Percentiles rank a stretch among this genome's conserved stretches.
These are phyloP conservation scores for Durotheca rogersii DNA, from an alignment of 495 filamentous ascomycete species.

Conservation along the genomic window DNA sequence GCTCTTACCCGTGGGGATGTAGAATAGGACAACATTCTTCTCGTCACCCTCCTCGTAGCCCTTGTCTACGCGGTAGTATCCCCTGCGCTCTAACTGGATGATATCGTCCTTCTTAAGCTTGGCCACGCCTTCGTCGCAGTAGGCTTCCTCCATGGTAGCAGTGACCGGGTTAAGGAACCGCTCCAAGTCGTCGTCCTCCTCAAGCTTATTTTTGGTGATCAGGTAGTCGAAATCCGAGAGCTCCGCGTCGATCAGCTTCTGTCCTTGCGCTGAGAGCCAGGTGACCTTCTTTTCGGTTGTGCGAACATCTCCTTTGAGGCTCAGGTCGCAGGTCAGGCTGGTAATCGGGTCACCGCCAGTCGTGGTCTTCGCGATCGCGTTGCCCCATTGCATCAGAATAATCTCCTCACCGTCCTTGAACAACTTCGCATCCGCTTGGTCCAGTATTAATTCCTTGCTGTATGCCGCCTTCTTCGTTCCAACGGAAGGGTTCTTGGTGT, in stretches of 20 bases:
- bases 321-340: slow-evolving; percentile 70
- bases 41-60: slow-evolving; percentile 48
- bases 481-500: slow-evolving; percentile 81
- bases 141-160: slow-evolving; percentile 69
- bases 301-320: slow-evolving; percentile 87
- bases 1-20: slow-evolving; percentile 72
- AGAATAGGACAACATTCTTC: slow-evolving; percentile 71
- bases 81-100: slow-evolving; percentile 91
- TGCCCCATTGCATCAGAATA: slow-evolving; percentile 95
- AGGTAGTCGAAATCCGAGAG: slow-evolving; percentile 90
- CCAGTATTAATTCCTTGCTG: slow-evolving; percentile 69
- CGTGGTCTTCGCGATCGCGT: slow-evolving; percentile 73
- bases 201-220: slow-evolving; percentile 86
- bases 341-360: slow-evolving; percentile 59
- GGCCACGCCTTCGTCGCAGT: slow-evolving; percentile 79
- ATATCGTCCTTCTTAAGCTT: slow-evolving; percentile 78
- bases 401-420: slow-evolving; percentile 89
- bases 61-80: slow-evolving; percentile 81
- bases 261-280: slow-evolving; percentile 75
- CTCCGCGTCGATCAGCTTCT: slow-evolving; percentile 77
- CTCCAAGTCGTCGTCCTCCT: slow-evolving; percentile 78
- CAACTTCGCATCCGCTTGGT: slow-evolving; percentile 79
- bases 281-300: slow-evolving; percentile 94
- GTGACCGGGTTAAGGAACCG: slow-evolving; percentile 76
- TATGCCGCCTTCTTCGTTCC: slow-evolving; percentile 84